Percentiles rank a stretch among this genome's conserved stretches.
phyloP scores from a whole-genome alignment of 2,329 filamentous ascomycete species.

The Colletotrichum lini region DNA sequence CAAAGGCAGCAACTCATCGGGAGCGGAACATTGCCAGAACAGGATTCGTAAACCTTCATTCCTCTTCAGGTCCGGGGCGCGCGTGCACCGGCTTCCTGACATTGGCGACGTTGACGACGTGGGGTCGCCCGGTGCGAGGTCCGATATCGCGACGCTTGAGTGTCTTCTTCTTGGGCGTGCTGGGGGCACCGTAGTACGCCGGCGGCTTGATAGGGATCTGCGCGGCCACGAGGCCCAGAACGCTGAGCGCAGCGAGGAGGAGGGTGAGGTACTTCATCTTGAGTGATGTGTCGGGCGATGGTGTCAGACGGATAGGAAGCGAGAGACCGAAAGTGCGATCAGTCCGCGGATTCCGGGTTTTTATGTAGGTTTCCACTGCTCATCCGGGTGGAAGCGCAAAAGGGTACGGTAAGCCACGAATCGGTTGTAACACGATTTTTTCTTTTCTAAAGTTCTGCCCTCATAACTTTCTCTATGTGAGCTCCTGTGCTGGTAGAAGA shows the following conservation, averaged over 20 bases:
- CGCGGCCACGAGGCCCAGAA: not conserved
- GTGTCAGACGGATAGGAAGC: not conserved
- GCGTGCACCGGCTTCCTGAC: not conserved
- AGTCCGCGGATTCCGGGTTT: not conserved
- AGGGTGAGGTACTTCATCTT: not conserved
- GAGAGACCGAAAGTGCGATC: too few species aligned
- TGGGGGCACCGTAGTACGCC: not conserved
- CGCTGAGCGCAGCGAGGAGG: not conserved
- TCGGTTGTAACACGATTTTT: not conserved
- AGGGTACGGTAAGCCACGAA: not conserved
- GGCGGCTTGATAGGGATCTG: not conserved
- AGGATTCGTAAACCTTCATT: not conserved
- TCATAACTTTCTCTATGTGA: too few species aligned
- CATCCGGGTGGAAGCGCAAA: constrained; percentile 2
- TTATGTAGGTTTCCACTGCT: not conserved
- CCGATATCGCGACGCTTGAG: not conserved
- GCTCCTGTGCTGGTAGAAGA: not conserved
- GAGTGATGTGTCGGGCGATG: too few species aligned
- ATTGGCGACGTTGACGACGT: not conserved
- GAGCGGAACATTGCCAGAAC: not conserved
- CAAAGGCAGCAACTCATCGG: not conserved
- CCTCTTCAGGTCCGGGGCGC: not conserved
- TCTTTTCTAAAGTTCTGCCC: too few species aligned
- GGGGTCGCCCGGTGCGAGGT: not conserved
- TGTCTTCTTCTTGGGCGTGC: not conserved